Evolutionary conservation across 441 rosid genomes (phyloP), one percentile per base, ranked within the genome.

Genomic region (Adansonia gregorii): DNA sequence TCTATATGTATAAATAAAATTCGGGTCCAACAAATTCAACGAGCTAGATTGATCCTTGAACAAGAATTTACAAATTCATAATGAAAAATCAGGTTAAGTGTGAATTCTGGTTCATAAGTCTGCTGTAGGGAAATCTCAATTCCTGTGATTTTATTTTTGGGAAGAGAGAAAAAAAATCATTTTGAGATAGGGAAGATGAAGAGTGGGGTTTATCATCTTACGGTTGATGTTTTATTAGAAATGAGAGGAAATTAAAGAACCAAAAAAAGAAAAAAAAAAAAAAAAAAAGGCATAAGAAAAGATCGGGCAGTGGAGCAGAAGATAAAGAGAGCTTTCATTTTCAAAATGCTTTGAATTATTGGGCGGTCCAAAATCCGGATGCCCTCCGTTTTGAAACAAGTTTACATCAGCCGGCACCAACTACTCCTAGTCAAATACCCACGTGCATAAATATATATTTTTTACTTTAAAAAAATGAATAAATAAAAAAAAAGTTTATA

Each of bases 371-470:
- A 35, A 35, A 35, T 35, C 41, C 41, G 15, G 17, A 41, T 6
- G 24, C 49, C 9, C 14, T 31, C 54, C 19, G 46, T 11, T 45
- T 58, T 35, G 67, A 20, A 64, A 67, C 78, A 9, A 6, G 54
- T 5, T 20, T 0, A 41, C n/a, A 45, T 19, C 64, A 31, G 39
- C 19, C 8, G 6, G 63, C 31, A 20, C 61, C 17, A 51, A 8
- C 8, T 6, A 0, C 15, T 6, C 24, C 19, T 2, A 17, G 72
- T 65, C 72, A 75, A 75, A 35, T 27, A 9, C 68, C 43, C 64
- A 75, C 78, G 64, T 35, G 78, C 52, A 35, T 20, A 65, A 64
- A 54, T 59, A 20, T 3, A 3, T 22, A 35, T 35, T 6, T 41
- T 67, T 67, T 43, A 67, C 17, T 43, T 17, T 66, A 43, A 43